These are phyloP conservation scores for Sporothrix luriei DNA, from an alignment of 2,329 filamentous ascomycete genomes.

Conservation along the genomic window DNA sequence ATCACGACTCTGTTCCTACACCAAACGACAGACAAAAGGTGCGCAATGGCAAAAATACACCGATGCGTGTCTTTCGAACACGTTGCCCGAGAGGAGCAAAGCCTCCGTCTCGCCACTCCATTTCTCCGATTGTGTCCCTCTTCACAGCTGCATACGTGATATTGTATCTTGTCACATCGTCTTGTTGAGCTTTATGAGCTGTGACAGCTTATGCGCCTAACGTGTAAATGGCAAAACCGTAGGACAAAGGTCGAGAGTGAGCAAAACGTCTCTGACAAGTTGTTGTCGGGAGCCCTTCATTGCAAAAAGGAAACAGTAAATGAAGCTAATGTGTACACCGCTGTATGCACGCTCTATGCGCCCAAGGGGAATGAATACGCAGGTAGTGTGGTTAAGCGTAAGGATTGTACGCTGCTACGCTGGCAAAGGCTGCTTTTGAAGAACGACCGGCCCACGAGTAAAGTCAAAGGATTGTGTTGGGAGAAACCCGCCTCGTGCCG, in stretches of 20 bases:
- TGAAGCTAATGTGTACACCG: too few species aligned
- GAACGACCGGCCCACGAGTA: not conserved
- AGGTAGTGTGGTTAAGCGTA: not conserved
- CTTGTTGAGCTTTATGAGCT: not conserved
- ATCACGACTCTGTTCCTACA: slow-evolving; percentile 28
- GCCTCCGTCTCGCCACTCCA: slow-evolving; percentile 19
- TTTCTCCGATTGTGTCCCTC: not conserved
- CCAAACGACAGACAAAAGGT: not conserved
- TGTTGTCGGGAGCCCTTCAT: not conserved
- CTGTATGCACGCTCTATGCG: not conserved
- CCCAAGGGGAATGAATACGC: slow-evolving; percentile 20
- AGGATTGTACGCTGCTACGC: not conserved
- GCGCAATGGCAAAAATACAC: not conserved
- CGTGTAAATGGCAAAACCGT: not conserved
- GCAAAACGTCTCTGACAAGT: not conserved
- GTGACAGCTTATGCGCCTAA: not conserved
- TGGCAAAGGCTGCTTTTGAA: not conserved
- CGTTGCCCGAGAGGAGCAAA: slow-evolving; percentile 1
- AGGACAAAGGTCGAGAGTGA: not conserved
- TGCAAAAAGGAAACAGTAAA: not conserved
- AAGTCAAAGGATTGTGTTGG: not conserved
- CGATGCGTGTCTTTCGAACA: not conserved
- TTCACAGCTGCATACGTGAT: not conserved
- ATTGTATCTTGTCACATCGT: not conserved
- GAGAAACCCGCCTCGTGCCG: slow-evolving; percentile 3